phyloP scores from a whole-genome alignment of 1,139 yeast genomes.

The Kodamaea alishanica region DNA sequence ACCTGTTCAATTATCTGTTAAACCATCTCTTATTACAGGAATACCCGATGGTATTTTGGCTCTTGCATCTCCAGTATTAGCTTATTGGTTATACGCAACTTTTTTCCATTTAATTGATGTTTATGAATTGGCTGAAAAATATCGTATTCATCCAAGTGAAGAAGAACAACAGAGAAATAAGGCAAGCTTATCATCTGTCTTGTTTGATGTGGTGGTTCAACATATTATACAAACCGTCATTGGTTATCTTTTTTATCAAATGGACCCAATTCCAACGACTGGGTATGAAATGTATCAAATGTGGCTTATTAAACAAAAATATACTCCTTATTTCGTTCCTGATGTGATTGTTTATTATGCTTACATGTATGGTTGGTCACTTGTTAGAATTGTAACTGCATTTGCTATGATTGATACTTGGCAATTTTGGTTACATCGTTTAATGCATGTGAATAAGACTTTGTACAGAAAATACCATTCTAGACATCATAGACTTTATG shows the following conservation, averaged over 20 bases:
- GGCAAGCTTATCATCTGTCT: constrained; percentile 64
- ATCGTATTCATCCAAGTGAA: constrained; percentile 87
- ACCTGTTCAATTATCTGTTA: constrained; percentile 14
- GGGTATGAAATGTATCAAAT: constrained; percentile 69
- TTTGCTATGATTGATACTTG: constrained; percentile 82
- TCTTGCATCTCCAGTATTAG: constrained; percentile 67
- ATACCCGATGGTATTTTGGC: constrained; percentile 75
- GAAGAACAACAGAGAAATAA: constrained; percentile 75
- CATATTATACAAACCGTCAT: constrained; percentile 76
- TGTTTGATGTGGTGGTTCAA: constrained; percentile 79
- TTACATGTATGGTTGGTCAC: constrained; percentile 61
- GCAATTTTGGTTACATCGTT: constrained; percentile 88
- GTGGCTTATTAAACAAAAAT: constrained; percentile 54
- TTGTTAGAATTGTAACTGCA: constrained; percentile 54
- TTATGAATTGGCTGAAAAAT: constrained; percentile 69
- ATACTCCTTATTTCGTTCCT: constrained; percentile 40
- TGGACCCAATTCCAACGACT: constrained; percentile 64
- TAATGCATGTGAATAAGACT: constrained; percentile 78
- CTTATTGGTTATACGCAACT: constrained; percentile 77
- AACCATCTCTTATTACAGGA: constrained; percentile 48
- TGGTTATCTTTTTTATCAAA: constrained; percentile 51
- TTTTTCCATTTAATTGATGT: constrained; percentile 74
- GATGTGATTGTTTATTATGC: constrained; percentile 40
- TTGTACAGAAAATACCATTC: constrained; percentile 84
- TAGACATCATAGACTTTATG: constrained; percentile 88